These are phyloP conservation scores for Phialocephala subalpina DNA, from an alignment of 2,329 filamentous ascomycete genomes.

Conservation along the genomic window DNA sequence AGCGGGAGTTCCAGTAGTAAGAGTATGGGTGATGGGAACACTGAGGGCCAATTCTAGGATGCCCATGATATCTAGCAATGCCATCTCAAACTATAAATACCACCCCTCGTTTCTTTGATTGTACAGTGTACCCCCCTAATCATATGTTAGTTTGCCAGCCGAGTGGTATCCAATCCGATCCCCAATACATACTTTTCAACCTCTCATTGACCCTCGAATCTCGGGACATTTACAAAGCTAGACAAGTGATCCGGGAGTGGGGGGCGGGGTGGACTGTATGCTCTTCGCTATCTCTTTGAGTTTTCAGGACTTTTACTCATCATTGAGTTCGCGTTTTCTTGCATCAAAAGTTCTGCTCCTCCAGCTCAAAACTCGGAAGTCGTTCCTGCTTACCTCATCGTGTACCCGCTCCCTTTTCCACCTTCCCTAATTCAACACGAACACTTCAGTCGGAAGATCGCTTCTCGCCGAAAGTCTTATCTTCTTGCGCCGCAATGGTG, in stretches of 20 bases:
- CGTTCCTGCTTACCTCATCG: not conserved
- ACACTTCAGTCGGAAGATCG: too few relatives aligned
- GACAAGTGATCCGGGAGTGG: too few relatives aligned
- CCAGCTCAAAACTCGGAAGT: not conserved
- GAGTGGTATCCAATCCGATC: too few relatives aligned
- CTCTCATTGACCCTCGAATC: too few relatives aligned
- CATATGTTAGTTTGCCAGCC: too few relatives aligned
- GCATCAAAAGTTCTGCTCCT: not conserved
- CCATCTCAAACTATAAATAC: not conserved
- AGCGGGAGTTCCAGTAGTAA: conserved; percentile 88
- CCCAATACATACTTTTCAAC: too few relatives aligned
- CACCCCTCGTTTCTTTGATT: not conserved
- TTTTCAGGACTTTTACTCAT: too few relatives aligned
- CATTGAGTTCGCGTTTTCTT: not conserved
- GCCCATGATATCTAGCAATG: not conserved
- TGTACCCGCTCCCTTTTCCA: not conserved
- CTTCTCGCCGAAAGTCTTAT: too few relatives aligned
- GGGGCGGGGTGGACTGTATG: too few relatives aligned
- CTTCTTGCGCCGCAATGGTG: too few relatives aligned
- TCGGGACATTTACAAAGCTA: too few relatives aligned
- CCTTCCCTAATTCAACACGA: not conserved
- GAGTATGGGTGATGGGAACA: conserved; percentile 96
- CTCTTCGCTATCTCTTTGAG: too few relatives aligned
- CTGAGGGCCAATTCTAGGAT: conserved; percentile 71
- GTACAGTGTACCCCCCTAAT: not conserved